Evolutionary conservation across 176 grass and related monocot species (phyloP).

Genomic region (Oryza rufipogon): DNA sequence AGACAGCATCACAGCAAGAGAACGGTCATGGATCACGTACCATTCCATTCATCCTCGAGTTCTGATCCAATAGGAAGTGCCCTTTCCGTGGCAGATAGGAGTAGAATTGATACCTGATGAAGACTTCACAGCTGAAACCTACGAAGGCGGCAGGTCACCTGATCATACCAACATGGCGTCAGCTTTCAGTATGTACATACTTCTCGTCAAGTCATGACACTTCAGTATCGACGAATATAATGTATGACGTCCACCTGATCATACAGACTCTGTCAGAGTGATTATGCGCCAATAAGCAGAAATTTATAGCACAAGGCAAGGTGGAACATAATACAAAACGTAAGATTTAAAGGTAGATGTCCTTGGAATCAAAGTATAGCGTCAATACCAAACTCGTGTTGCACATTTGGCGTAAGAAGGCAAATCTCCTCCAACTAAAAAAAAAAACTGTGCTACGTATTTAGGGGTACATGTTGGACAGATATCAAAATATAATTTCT

Average conservation of each 20-base stretch:
- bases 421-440: not conserved
- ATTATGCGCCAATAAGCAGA: conserved; percentile 32
- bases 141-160: conserved; percentile 46
- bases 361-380: conserved; percentile 62
- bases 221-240: conserved; percentile 41
- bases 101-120: conserved; percentile 33
- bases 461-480: not conserved
- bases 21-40: conserved; percentile 18
- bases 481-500: conserved; percentile 11
- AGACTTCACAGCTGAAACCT: conserved; percentile 46
- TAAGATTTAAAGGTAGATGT: conserved; percentile 42
- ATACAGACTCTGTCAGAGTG: conserved; percentile 33
- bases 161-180: conserved; percentile 52
- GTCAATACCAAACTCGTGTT: conserved; percentile 50
- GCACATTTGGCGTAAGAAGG: conserved; percentile 43
- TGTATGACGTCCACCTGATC: conserved; percentile 34
- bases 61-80: conserved; percentile 38
- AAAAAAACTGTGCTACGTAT: not conserved
- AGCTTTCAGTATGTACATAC: conserved; percentile 62
- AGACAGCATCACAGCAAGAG: conserved; percentile 10
- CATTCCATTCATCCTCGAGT: conserved; percentile 32
- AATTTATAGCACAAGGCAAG: conserved; percentile 23
- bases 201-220: conserved; percentile 39
- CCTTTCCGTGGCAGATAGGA: conserved; percentile 45
- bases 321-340: conserved; percentile 38